A percentile compares a stretch with the other conserved stretches of the same genome.
These are phyloP conservation scores for Fraxinus americana DNA, from an alignment of 257 asterid genomes.

Conservation along the genomic window DNA sequence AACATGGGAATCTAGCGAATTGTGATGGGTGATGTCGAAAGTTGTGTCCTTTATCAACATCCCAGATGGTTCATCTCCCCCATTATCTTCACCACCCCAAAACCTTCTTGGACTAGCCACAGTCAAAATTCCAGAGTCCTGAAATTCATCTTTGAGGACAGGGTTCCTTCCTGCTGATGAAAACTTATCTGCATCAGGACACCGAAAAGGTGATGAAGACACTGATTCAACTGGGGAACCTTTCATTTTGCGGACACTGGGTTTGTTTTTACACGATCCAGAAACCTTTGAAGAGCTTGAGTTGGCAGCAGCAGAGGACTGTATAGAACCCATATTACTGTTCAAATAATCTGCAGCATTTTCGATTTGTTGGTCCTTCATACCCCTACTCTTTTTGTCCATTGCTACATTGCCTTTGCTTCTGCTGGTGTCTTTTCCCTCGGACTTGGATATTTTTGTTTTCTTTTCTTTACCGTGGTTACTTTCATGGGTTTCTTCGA, in stretches of 20 bases:
- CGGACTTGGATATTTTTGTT: conserved; percentile 68
- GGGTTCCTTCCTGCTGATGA: conserved; percentile 45
- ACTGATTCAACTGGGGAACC: conserved; percentile 97
- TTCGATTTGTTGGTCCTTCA: conserved; percentile 44
- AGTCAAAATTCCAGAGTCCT: conserved; percentile 48
- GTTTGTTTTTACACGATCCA: conserved; percentile 72
- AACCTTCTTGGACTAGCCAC: conserved; percentile 52
- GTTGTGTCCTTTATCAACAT: conserved; percentile 42
- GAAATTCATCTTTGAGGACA: conserved; percentile 44
- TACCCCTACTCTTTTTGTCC: conserved; percentile 43
- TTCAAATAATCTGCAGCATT: conserved; percentile 53
- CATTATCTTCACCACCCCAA: conserved; percentile 47
- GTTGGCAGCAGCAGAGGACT: conserved; percentile 76
- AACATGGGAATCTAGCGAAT: conserved; percentile 31
- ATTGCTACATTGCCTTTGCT: conserved; percentile 43
- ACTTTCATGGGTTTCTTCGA: conserved; percentile 51
- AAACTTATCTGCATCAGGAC: conserved; percentile 46
- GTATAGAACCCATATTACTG: conserved; percentile 59
- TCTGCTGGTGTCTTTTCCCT: conserved; percentile 55
- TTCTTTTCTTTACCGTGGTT: conserved; percentile 71
- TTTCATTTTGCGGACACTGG: conserved; percentile 65
- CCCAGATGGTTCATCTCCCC: conserved; percentile 39
- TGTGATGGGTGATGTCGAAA: conserved; percentile 38
- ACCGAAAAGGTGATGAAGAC: conserved; percentile 88
- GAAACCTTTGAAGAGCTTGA: conserved; percentile 98